Evolutionary conservation across 495 filamentous ascomycete genomes (phyloP), one percentile per base, ranked within the genome.

Genomic region (Penicillium robsamsonii): DNA sequence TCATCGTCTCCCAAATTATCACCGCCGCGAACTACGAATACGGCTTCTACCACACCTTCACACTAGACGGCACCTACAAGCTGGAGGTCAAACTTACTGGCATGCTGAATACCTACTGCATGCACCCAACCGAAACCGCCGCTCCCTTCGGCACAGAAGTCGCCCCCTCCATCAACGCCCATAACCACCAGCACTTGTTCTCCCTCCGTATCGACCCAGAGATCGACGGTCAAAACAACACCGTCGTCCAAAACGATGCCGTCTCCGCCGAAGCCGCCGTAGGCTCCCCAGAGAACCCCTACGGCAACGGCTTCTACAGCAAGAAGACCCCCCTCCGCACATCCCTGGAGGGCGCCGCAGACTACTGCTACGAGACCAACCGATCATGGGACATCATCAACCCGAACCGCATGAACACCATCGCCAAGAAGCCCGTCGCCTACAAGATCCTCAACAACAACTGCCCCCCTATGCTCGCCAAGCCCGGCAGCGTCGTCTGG

Each of bases 71-170:
- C 4, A 79, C 75, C 3, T 73, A 79, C 50, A 75, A 71, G 35
- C 66, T 81, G 22, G 78, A 81, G 55, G 73, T 75, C 7, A 73
- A 79, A 38, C 69, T 78, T 18, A 81, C 77, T 18, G 78, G 78
- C 58, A 96, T 97, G 73, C 75, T 97, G 17, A 96, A 96, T 40
- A 79, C 76, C 30, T 75, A 79, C 57, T 68, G 70, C 56, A 72
- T 81, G 53, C 73, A 78, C 60, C 69, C 67, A 1, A 61, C 60
- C 3, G 78, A 76, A 29, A 72, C 76, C 31, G 79, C 76, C 20
- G 75, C 74, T 10, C 70, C 75, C 18, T 82, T 69, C 63, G 78
- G 78, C 35, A 79, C 78, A 24, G 67, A 79, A 22, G 79, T 82
- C 9, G 66, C 67, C 24, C 74, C 72, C 6, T 65, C 74, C 4